Base-by-base conservation (phyloP, 495 filamentous ascomycete species). In the Penicillium ucsense region DNA sequence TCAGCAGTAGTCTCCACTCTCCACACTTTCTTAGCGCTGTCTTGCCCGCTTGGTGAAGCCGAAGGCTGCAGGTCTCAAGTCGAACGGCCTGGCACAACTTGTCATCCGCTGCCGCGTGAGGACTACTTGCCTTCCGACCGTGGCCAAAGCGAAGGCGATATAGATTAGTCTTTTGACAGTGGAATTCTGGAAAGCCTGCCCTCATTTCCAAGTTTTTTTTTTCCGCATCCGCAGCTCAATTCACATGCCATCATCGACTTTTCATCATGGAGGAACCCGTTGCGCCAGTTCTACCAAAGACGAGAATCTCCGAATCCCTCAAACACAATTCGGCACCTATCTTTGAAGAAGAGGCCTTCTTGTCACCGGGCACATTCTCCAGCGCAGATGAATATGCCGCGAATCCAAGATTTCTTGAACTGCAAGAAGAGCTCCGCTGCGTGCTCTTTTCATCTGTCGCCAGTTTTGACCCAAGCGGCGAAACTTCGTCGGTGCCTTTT, bases 311-410 rank as follows among this genome's bases (percentile, higher is more conserved):
- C 2, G 57, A 57, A 6, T 31, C 48, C 8, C 58, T 57, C 47
- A 57, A 54, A 41, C 45, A 31, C n/a, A 10, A 20, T 20, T 20
- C 54, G 6, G 34, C 48, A 6, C 48, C 54, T 3, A 10, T 55
- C 5, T 56, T 61, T 30, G 58, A 61, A 40, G 58, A 61, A 46
- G 55, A 61, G 38, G 57, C 54, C 0, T 61, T 61, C 12, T 35
- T 61, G 28, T 61, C 59, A 0, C 59, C 59, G 5, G 59, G 59
- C 8, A 61, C 59, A 46, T 61, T 61, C 32, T 61, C 59, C 36
- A 61, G 59, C 39, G 55, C 55, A 10, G 59, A 61, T 34, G 59
- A 61, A 38, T 61, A 61, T 30, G 61, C 65, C 7, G 59, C 56
- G 10, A 61, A 61, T 38, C 59, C 59, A 11, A 48, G 59, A 2